A percentile compares a stretch with the other conserved stretches of the same genome.
These are phyloP conservation scores for Talaromyces sp. DNA, from an alignment of 2,329 filamentous ascomycete species.

Conservation along the genomic window DNA sequence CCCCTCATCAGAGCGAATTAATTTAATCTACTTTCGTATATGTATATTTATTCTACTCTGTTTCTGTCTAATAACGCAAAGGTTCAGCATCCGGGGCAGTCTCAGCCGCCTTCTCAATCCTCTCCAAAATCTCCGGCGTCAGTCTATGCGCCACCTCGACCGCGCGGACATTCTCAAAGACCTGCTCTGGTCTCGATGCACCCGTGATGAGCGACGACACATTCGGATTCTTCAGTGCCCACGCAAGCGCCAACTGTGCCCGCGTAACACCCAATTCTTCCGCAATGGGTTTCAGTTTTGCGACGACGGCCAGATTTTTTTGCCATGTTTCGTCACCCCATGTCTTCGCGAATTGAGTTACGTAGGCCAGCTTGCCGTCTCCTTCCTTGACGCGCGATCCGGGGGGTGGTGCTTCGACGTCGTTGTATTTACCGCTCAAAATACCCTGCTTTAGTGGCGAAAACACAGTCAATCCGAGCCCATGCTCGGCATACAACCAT, in stretches of 20 bases:
- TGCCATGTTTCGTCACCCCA: conserved; percentile 43
- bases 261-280: conserved; percentile 61
- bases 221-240: conserved; percentile 58
- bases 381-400: conserved; percentile 58
- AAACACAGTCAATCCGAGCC: conserved; percentile 62
- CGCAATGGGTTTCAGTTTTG: conserved; percentile 54
- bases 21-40: neutral
- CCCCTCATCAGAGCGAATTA: neutral
- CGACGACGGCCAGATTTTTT: conserved; percentile 33
- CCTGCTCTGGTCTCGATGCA: conserved; percentile 44
- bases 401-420: conserved; percentile 30
- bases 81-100: conserved; percentile 11
- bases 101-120: conserved; percentile 17
- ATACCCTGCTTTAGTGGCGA: conserved; percentile 60
- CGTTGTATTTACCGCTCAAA: conserved; percentile 63
- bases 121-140: conserved; percentile 21
- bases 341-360: conserved; percentile 44
- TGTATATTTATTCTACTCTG: too few relatives aligned
- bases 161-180: conserved; percentile 42
- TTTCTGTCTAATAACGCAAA: neutral
- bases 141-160: conserved; percentile 16
- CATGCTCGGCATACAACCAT: conserved; percentile 58
- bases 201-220: conserved; percentile 47
- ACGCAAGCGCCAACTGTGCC: conserved; percentile 57
- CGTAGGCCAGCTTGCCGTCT: conserved; percentile 57